phyloP scores from a whole-genome alignment of 2,329 filamentous ascomycete species.

The Xylariaceae sp. region DNA sequence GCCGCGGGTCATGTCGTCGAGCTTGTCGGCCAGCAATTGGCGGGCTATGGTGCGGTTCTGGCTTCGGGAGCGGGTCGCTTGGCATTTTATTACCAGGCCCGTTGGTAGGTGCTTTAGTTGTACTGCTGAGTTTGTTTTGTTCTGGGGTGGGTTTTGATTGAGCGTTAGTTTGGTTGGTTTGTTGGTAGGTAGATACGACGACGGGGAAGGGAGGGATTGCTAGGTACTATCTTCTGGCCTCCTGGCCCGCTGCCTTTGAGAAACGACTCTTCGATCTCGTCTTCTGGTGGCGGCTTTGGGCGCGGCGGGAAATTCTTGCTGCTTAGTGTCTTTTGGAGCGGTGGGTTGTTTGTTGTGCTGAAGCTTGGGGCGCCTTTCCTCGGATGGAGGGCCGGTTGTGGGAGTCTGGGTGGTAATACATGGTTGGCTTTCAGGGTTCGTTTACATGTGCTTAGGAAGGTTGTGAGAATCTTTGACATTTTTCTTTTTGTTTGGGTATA shows the following conservation, averaged over 20 bases:
- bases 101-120: constrained; percentile 88
- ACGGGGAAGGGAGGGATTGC: constrained; percentile 26
- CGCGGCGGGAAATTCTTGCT: constrained; percentile 64
- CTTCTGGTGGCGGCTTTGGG: constrained; percentile 66
- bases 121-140: constrained; percentile 94
- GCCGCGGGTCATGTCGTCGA: constrained; percentile 71
- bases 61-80: constrained; percentile 79
- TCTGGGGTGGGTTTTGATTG: constrained; percentile 45
- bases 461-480: too few species aligned
- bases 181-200: neutral
- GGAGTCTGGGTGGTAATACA: neutral
- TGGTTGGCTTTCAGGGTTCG: too few species aligned
- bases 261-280: constrained; percentile 78
- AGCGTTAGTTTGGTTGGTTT: neutral
- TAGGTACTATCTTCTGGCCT: constrained; percentile 92
- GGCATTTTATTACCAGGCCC: constrained; percentile 88
- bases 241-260: constrained; percentile 89
- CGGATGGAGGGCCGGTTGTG: too few species aligned
- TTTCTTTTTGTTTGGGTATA: too few species aligned
- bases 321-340: constrained; percentile 47
- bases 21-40: constrained; percentile 66
- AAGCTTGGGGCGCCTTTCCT: constrained; percentile 12
- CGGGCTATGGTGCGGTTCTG: constrained; percentile 87
- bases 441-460: too few species aligned
- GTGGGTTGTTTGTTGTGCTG: constrained; percentile 34